phyloP scores from a whole-genome alignment of 1,284 basidiomycete species.

The Melampsora larici-populina region DNA sequence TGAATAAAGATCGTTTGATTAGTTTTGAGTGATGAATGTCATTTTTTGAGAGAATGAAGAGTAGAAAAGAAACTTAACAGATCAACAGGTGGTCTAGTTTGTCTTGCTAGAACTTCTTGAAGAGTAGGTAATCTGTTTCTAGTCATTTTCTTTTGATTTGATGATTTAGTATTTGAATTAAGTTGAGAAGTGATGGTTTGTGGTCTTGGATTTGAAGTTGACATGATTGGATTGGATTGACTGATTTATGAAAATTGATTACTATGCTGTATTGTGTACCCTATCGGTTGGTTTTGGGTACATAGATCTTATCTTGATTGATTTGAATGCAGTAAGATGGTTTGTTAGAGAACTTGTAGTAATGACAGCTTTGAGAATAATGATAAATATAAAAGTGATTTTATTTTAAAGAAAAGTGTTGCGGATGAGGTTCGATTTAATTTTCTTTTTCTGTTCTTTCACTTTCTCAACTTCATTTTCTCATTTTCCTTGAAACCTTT shows the following conservation, averaged over 20 bases:
- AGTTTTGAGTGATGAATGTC: background rate
- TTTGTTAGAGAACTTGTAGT: too few relatives aligned
- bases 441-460: too few relatives aligned
- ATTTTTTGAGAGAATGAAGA: conserved; percentile 57
- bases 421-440: too few relatives aligned
- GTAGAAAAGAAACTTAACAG: conserved; percentile 60
- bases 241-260: too few relatives aligned
- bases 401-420: too few relatives aligned
- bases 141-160: conserved; percentile 29
- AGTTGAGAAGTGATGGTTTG: background rate
- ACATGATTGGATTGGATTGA: background rate
- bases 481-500: background rate
- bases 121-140: conserved; percentile 37
- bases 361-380: too few relatives aligned
- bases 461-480: too few relatives aligned
- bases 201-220: background rate
- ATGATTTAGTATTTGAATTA: background rate
- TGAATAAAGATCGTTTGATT: conserved; percentile 4
- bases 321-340: too few relatives aligned
- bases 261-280: too few relatives aligned
- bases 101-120: conserved; percentile 41
- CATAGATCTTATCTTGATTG: too few relatives aligned
- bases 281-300: too few relatives aligned
- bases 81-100: conserved; percentile 87
- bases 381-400: too few relatives aligned